Base-by-base conservation (phyloP, 805 yeast genomes). In the Sporopachydermia quercuum region DNA sequence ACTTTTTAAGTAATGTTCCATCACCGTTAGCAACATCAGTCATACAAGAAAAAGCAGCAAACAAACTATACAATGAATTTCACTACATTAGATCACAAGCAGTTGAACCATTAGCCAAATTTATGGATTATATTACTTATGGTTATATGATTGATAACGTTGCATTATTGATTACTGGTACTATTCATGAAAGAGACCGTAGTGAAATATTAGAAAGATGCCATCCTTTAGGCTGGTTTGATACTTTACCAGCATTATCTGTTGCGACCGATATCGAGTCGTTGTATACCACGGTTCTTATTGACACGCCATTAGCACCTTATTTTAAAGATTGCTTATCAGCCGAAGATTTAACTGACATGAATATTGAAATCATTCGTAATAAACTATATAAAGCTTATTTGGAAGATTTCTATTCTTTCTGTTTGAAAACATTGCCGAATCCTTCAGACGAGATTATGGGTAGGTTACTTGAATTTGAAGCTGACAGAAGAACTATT, bases 101-200 rank as follows among this genome's bases (percentile, higher is more conserved):
- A 3, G 77, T 79, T 27, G 86, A 85, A 43, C 80, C 78, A 23
- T 64, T 89, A 53, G 66, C 84, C 35, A 74, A 76, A 57, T 86
- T 89, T 55, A 70, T 91, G 76, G 96, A 93, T 57, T 93, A 65
- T 57, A 85, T 93, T 56, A 79, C 93, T 37, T 91, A 87, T 56
- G 93, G 96, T 6, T 91, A 93, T 62, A 91, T 91, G 99, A 93
- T 91, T 54, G 98, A 91, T 63, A 91, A 91, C 58, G 95, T 91
- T 34, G 83, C 91, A 16, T 68, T 91, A 53, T 81, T 91, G 80
- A 89, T 91, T 54, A 87, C 96, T 1, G 99, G 99, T 16, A 86
- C 98, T 0, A 73, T 91, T 45, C 98, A 91, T 56, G 94, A 87
- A 54, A 73, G 97, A 53, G 96, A 93, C 60, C 76, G 83, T 53